These are phyloP conservation scores for Centaurea solstitialis DNA, from an alignment of 129 eudicot species.

Conservation along the genomic window DNA sequence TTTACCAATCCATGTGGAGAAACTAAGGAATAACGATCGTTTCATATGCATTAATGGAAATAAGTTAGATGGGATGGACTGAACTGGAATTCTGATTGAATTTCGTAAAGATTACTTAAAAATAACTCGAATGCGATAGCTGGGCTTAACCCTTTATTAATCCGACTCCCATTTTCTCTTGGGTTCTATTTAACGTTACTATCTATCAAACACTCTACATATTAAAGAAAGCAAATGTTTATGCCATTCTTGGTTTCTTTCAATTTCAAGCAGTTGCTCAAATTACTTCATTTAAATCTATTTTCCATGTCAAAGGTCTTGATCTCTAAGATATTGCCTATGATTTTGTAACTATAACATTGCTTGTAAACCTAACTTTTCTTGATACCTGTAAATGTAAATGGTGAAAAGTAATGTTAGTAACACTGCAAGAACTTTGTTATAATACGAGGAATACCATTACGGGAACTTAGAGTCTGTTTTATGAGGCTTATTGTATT, in stretches of 20 bases:
- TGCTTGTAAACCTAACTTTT: not conserved
- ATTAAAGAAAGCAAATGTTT: not conserved
- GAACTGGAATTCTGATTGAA: slow-evolving; percentile 1
- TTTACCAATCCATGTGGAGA: not conserved
- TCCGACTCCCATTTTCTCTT: not conserved
- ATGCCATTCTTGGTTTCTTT: not conserved
- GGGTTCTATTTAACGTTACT: not conserved
- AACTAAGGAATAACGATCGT: not conserved
- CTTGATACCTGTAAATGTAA: not conserved
- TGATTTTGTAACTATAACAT: not conserved
- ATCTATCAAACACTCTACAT: not conserved
- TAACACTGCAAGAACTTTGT: not conserved
- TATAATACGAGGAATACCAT: not conserved
- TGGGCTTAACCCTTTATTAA: not conserved
- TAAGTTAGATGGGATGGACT: slow-evolving; percentile 8
- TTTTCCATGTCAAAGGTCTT: not conserved
- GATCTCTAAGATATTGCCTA: not conserved
- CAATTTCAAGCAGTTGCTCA: not conserved
- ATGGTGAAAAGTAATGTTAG: not conserved
- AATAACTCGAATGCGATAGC: not conserved
- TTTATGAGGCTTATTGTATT: not conserved
- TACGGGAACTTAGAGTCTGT: not conserved
- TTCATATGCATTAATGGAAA: slow-evolving; percentile 6
- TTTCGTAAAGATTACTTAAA: not conserved
- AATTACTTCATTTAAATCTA: not conserved